Evolutionary conservation across 768 basidiomycete species (phyloP), one percentile per base, ranked within the genome.

Genomic region (Roridomyces roridus): DNA sequence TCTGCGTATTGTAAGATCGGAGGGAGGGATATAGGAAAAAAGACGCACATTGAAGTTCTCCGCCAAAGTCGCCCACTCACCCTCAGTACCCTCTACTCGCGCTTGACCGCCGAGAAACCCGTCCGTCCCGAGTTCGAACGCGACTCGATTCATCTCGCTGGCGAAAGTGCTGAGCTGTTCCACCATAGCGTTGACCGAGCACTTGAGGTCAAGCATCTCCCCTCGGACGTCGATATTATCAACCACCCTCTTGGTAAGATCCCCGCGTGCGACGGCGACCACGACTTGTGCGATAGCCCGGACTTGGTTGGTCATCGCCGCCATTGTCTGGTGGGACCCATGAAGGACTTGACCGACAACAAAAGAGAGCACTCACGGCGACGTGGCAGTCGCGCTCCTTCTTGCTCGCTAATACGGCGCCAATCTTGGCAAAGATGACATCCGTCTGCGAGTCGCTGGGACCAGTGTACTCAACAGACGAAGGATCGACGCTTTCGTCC

Each of bases 1-100:
- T n/a, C n/a, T n/a, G n/a, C n/a, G n/a, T n/a, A n/a, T n/a, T n/a
- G n/a, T n/a, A n/a, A n/a, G n/a, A n/a, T n/a, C n/a, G n/a, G n/a
- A n/a, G n/a, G n/a, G n/a, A n/a, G n/a, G n/a, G n/a, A n/a, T n/a
- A n/a, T n/a, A n/a, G 65, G 11, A 46, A 41, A 35, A 18, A 59
- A 60, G 9, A 17, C 5, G 55, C 57, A 55, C 53, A 18, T 55
- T 55, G 24, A 55, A 44, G 37, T 47, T 55, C 26, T 55, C 46
- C 2, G 53, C 47, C 4, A 55, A 21, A 17, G 46, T 45, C 34
- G 29, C 10, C 53, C 53, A 55, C 2, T 21, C 41, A 26, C 53
- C 53, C 20, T 46, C 26, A 2, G 31, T 45, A 20, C 45, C 53
- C n/a, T 34, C 35, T 9, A 55, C 53, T 20, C 10, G 25, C 1